phyloP scores from a whole-genome alignment of 176 grass and related monocot species.

The Rhynchospora breviuscula region DNA sequence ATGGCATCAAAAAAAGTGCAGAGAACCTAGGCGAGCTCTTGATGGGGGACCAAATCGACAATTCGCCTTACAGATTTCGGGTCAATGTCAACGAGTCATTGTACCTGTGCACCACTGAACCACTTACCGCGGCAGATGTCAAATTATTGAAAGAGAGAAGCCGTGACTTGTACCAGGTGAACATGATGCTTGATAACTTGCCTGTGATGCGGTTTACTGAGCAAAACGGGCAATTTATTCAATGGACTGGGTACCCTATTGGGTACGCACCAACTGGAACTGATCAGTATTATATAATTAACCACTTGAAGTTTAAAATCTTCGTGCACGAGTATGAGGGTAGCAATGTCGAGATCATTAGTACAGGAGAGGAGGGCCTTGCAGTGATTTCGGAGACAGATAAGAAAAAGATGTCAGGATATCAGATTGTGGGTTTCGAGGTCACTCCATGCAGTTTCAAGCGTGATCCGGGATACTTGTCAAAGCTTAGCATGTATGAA shows the following conservation, averaged over 20 bases:
- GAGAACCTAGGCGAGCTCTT: conserved; percentile 87
- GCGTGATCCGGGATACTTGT: conserved; percentile 37
- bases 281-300: conserved; percentile 68
- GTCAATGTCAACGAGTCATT: conserved; percentile 65
- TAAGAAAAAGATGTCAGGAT: conserved; percentile 69
- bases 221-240: conserved; percentile 57
- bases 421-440: conserved; percentile 90
- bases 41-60: conserved; percentile 91
- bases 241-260: conserved; percentile 82
- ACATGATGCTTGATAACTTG: conserved; percentile 91
- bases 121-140: conserved; percentile 61
- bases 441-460: conserved; percentile 86
- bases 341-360: conserved; percentile 49
- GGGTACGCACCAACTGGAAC: conserved; percentile 55
- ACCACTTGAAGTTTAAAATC: conserved; percentile 80
- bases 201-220: conserved; percentile 75
- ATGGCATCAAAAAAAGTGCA: conserved; percentile 78
- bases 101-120: conserved; percentile 73
- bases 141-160: conserved; percentile 74
- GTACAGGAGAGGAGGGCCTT: conserved; percentile 74
- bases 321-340: conserved; percentile 77
- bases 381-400: conserved; percentile 55
- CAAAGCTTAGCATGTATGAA: conserved; percentile 76
- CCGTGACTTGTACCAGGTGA: conserved; percentile 80
- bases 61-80: conserved; percentile 60